A percentile compares a stretch with the other conserved stretches of the same genome.
Evolutionary conservation across 2,329 filamentous ascomycete genomes (phyloP).

Genomic region (Elsinoe necatrix): DNA sequence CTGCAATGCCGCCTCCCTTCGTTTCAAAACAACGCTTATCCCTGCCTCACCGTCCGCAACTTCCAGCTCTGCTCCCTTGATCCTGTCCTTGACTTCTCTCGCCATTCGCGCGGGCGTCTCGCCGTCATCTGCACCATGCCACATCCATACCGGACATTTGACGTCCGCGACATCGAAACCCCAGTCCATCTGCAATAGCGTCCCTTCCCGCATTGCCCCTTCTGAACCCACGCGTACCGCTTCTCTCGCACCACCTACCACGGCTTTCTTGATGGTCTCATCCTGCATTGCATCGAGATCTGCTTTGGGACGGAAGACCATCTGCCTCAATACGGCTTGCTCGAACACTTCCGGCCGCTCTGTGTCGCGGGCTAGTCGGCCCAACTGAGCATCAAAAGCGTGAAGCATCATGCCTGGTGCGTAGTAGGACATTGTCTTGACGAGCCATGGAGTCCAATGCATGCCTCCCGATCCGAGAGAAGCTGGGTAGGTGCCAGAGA

Average conservation of each 20-base stretch:
- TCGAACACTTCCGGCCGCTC: neutral
- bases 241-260: neutral
- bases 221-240: neutral
- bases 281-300: slow-evolving; percentile 3
- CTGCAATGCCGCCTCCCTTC: neutral
- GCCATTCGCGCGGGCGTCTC: neutral
- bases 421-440: neutral
- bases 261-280: neutral
- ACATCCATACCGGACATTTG: neutral
- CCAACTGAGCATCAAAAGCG: slow-evolving; percentile 1
- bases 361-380: neutral
- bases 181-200: neutral
- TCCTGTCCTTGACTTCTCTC: neutral
- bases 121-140: neutral
- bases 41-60: slow-evolving; percentile 1
- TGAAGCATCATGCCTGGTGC: neutral
- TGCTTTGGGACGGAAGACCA: neutral
- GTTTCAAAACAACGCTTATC: neutral
- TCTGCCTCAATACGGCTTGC: neutral
- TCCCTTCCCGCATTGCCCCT: slow-evolving; percentile 3
- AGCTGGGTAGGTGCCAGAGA: neutral
- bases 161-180: neutral
- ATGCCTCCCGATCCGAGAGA: neutral
- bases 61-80: neutral
- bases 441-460: slow-evolving; percentile 6